Conservation (phyloP, 306 rosid genomes). For the Fragaria iinumae region DNA sequence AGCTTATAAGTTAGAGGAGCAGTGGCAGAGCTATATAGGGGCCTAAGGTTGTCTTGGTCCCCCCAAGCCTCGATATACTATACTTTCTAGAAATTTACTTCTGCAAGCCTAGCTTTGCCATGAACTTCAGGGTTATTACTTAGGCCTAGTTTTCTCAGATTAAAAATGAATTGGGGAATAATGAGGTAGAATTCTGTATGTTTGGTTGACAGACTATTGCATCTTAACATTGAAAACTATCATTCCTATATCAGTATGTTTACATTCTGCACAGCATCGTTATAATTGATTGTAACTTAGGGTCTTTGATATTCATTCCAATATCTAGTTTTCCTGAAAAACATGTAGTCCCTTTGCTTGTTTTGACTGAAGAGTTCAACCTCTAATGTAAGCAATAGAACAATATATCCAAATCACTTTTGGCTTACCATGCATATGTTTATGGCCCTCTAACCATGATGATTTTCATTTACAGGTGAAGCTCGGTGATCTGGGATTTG, state of each 20-base stretch:
- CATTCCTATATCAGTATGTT: neutral
- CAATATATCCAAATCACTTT: neutral
- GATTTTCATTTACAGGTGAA: conserved; percentile 49
- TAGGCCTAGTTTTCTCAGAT: conserved; percentile 1
- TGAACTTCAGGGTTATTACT: neutral
- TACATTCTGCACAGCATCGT: neutral
- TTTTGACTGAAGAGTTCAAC: neutral
- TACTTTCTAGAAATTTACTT: neutral
- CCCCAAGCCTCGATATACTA: neutral
- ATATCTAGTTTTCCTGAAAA: neutral
- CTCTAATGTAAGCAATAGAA: neutral
- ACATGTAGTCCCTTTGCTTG: neutral
- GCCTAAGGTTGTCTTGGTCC: neutral
- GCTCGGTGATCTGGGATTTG: conserved; percentile 90
- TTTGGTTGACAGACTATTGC: neutral
- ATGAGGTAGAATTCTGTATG: neutral
- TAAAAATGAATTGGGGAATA: neutral
- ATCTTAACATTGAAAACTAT: neutral
- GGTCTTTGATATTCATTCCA: neutral
- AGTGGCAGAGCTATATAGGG: neutral
- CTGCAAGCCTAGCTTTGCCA: neutral
- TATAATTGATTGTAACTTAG: neutral
- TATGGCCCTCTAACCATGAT: conserved; percentile 6
- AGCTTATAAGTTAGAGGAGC: conserved; percentile 7
- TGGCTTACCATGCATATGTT: no score